These are phyloP conservation scores for Gossypium schwendimanii DNA, from an alignment of 441 rosid species.

Conservation along the genomic window DNA sequence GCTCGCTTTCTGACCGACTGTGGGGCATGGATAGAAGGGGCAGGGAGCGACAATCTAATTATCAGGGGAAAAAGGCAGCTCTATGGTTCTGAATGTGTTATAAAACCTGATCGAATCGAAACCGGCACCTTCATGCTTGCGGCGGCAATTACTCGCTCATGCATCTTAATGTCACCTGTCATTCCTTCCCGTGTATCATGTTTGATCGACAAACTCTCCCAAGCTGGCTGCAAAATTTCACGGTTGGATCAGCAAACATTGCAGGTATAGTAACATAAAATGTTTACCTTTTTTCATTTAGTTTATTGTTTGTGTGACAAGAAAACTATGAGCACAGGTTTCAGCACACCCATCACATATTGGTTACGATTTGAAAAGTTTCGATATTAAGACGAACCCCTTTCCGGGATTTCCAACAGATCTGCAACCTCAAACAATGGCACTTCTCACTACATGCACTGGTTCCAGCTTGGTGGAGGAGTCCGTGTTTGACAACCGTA, in stretches of 20 bases:
- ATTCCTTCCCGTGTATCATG: slow-evolving; percentile 19
- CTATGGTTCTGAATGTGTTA: slow-evolving; percentile 19
- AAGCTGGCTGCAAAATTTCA: slow-evolving; percentile 26
- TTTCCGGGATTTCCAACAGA: slow-evolving; percentile 35
- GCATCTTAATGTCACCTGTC: slow-evolving; percentile 25
- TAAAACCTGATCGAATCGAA: slow-evolving; percentile 27
- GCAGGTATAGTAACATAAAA: slow-evolving; percentile 8
- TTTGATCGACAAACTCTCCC: slow-evolving; percentile 16
- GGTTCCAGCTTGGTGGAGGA: slow-evolving; percentile 28
- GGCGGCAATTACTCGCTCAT: slow-evolving; percentile 32
- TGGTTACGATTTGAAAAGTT: slow-evolving; percentile 18
- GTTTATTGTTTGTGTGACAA: neutral
- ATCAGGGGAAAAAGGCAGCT: slow-evolving; percentile 20
- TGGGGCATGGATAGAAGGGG: slow-evolving; percentile 27
- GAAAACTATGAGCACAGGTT: slow-evolving; percentile 13
- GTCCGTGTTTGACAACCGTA: slow-evolving; percentile 25
- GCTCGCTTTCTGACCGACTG: slow-evolving; percentile 25
- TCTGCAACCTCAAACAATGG: slow-evolving; percentile 32
- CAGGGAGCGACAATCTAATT: slow-evolving; percentile 16
- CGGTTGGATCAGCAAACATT: neutral
- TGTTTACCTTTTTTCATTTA: neutral
- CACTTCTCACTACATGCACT: slow-evolving; percentile 25
- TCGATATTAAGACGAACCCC: slow-evolving; percentile 27
- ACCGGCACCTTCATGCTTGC: slow-evolving; percentile 31
- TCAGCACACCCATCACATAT: slow-evolving; percentile 11